Percentiles rank a stretch among this genome's conserved stretches.
These are phyloP conservation scores for Cordyceps cateniannulata DNA, from an alignment of 2,329 filamentous ascomycete species.

Conservation along the genomic window DNA sequence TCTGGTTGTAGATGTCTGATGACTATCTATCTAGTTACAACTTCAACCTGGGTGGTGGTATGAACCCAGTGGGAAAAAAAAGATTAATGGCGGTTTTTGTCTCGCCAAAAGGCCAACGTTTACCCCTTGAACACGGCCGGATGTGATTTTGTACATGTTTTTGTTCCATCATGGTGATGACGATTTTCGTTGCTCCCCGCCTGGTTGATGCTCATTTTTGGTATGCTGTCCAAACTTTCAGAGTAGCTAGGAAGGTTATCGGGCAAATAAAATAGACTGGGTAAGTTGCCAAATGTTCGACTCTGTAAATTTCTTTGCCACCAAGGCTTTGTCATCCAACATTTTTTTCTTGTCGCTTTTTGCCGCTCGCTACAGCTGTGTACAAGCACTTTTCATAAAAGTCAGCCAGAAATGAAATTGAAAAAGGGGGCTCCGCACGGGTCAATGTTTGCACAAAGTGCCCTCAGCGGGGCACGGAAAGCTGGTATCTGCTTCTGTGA, in stretches of 20 bases:
- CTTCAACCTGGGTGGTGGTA: neutral
- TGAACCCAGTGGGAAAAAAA: neutral
- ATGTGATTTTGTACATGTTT: slow-evolving; percentile 7
- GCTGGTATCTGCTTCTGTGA: neutral
- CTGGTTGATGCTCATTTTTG: neutral
- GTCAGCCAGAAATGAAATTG: slow-evolving; percentile 12
- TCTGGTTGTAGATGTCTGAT: neutral
- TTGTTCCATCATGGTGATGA: slow-evolving; percentile 2
- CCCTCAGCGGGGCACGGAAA: neutral
- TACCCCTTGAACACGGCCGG: neutral
- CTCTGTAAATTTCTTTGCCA: neutral
- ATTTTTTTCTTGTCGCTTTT: neutral
- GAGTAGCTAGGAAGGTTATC: neutral
- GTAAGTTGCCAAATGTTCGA: neutral
- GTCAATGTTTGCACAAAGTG: neutral
- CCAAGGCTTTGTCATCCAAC: neutral
- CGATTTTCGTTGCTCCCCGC: neutral
- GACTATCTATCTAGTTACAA: slow-evolving; percentile 12
- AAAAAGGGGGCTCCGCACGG: neutral
- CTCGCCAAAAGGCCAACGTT: neutral
- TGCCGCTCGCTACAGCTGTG: slow-evolving; percentile 4
- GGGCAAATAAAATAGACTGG: neutral
- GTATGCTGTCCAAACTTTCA: slow-evolving; percentile 2
- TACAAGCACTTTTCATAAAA: slow-evolving; percentile 5
- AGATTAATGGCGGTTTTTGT: neutral